Evolutionary conservation across 83 land plant genomes (phyloP).

Genomic region (Diphasiastrum complanatum): DNA sequence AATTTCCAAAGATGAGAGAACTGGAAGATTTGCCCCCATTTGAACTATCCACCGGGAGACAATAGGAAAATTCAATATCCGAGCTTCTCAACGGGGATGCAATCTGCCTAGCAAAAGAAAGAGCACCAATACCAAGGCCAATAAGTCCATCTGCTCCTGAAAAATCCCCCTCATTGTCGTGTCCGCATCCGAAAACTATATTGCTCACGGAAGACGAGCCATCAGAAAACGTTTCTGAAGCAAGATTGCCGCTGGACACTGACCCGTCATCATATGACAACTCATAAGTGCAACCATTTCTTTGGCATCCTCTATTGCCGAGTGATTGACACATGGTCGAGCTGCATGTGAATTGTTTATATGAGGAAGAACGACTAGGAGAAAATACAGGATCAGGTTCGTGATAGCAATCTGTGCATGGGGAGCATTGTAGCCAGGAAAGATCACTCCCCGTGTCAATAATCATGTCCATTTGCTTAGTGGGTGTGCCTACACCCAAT

Average conservation of each 20-base stretch:
- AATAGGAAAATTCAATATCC: conserved; percentile 50
- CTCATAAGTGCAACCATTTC: conserved; percentile 49
- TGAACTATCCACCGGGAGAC: conserved; percentile 36
- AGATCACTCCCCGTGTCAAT: conserved; percentile 36
- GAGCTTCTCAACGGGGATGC: not conserved
- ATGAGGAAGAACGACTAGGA: conserved; percentile 18
- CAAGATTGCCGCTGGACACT: conserved; percentile 57
- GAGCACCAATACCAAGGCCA: conserved; percentile 47
- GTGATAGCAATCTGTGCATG: conserved; percentile 25
- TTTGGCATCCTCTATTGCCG: conserved; percentile 42
- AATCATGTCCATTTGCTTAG: conserved; percentile 18
- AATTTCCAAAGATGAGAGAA: conserved; percentile 38
- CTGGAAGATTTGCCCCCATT: too few species aligned
- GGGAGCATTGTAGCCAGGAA: conserved; percentile 27
- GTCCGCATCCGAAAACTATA: conserved; percentile 82
- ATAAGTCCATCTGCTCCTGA: conserved; percentile 58
- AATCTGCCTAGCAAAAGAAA: conserved; percentile 40
- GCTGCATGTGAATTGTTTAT: conserved; percentile 36
- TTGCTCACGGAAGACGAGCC: conserved; percentile 31
- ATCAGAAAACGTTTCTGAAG: conserved; percentile 57
- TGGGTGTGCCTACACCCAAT: conserved; percentile 22
- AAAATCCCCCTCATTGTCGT: conserved; percentile 63
- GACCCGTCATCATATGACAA: conserved; percentile 72
- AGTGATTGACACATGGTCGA: conserved; percentile 41
- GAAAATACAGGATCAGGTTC: conserved; percentile 24